A percentile compares a stretch with the other conserved stretches of the same genome.
Conservation (phyloP, 768 basidiomycete species). For the Rhizopogon rudus region DNA sequence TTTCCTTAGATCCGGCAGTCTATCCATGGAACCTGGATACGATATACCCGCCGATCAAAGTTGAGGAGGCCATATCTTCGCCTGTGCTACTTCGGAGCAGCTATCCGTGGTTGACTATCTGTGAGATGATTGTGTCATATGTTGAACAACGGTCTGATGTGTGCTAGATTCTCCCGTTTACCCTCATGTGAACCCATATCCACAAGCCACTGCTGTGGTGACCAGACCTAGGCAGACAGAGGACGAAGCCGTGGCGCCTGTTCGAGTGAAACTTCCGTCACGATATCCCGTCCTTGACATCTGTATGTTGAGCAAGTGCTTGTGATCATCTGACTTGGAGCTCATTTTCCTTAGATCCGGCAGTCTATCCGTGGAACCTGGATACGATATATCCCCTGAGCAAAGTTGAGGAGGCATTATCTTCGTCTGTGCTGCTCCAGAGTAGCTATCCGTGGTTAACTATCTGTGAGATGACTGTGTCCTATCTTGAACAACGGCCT, state of each 20-base stretch:
- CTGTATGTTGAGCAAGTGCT: slow-evolving; percentile 22
- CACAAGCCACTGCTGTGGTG: slow-evolving; percentile 3
- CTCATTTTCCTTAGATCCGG: slow-evolving; percentile 9
- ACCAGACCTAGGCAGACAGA: slow-evolving; percentile 1
- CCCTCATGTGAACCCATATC: slow-evolving; percentile 16
- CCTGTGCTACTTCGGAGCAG: slow-evolving; percentile 7
- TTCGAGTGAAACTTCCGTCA: slow-evolving; percentile 9
- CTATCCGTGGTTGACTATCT: slow-evolving; percentile 35
- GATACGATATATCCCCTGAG: slow-evolving; percentile 17
- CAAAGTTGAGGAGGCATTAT: background rate
- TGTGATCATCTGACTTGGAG: background rate
- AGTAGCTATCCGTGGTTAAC: slow-evolving; percentile 31
- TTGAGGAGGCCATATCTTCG: slow-evolving; percentile 2
- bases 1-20: slow-evolving; percentile 12
- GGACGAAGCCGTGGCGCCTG: background rate
- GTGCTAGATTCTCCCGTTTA: slow-evolving; percentile 18
- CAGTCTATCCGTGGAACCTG: slow-evolving; percentile 25
- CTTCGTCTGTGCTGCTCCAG: slow-evolving; percentile 8
- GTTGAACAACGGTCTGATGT: slow-evolving; percentile 1
- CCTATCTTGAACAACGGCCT: background rate
- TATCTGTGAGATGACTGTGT: slow-evolving; percentile 26
- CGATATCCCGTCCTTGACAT: slow-evolving; percentile 25
- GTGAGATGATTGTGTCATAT: slow-evolving; percentile 18
- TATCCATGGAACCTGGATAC: slow-evolving; percentile 24
- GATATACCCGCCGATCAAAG: slow-evolving; percentile 16